A percentile compares a stretch with the other conserved stretches of the same genome.
Evolutionary conservation across 805 yeast genomes (phyloP).

Genomic region (Saturnispora silvae): DNA sequence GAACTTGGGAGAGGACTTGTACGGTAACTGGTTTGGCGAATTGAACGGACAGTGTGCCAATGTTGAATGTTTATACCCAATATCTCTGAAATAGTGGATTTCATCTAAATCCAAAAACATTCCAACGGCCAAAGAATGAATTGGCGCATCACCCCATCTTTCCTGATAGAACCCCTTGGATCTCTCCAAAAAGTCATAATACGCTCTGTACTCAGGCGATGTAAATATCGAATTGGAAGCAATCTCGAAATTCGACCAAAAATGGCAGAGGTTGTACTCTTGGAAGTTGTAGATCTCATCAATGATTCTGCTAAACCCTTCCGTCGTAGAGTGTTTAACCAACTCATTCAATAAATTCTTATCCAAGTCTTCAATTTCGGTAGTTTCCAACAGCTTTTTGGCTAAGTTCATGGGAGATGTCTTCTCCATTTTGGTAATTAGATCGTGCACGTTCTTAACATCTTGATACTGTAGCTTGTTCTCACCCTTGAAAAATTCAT

Average conservation of each 20-base stretch:
- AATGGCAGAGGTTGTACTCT: conserved; percentile 72
- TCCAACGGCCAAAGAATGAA: conserved; percentile 80
- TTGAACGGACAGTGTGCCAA: conserved; percentile 78
- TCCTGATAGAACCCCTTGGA: conserved; percentile 82
- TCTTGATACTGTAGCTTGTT: conserved; percentile 24
- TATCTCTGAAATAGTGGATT: conserved; percentile 84
- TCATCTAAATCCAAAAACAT: conserved; percentile 59
- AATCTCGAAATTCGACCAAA: conserved; percentile 91
- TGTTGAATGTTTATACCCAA: conserved; percentile 79
- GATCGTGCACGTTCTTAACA: conserved; percentile 17
- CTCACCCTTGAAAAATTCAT: conserved; percentile 26
- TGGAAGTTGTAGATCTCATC: conserved; percentile 56
- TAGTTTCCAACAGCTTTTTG: conserved; percentile 2
- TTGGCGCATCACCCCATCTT: conserved; percentile 97
- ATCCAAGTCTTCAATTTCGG: conserved; percentile 14
- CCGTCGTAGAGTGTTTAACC: conserved; percentile 28
- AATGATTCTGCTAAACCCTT: conserved; percentile 22
- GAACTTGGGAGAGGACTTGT: conserved; percentile 26
- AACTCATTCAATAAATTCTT: conserved; percentile 28
- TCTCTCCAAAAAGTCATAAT: conserved; percentile 56
- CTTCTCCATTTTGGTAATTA: conserved; percentile 20
- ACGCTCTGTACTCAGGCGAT: conserved; percentile 52
- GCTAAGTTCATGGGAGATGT: conserved; percentile 21
- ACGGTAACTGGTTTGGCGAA: conserved; percentile 43
- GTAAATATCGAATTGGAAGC: conserved; percentile 72